Base-by-base conservation (phyloP, 805 yeast species). In the Saccharomycopsis microspora region DNA sequence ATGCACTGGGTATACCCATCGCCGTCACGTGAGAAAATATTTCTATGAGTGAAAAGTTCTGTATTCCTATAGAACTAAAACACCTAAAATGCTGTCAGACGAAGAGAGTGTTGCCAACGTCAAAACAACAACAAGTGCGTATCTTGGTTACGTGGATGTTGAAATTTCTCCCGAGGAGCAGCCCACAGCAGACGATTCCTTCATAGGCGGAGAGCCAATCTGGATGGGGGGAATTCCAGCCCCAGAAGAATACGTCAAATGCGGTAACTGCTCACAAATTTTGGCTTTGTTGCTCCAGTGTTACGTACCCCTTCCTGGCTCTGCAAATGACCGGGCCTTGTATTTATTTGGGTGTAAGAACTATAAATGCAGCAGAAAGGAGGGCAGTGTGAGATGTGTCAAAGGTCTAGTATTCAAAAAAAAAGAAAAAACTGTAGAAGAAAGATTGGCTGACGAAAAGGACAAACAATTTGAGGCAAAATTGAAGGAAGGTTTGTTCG, bases 261-360 rank as follows among this genome's bases (percentile, higher is more conserved):
- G 98, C 66, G 75, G 72, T 43, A 74, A 72, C 46, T 93, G 98
- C 65, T 64, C 64, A 1, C 61, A 68, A 6, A 64, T 69, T 10
- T 72, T 87, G 81, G 76, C 83, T 9, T 64, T 90, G 42, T 66
- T 89, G 32, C 63, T 82, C 1, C 97, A 93, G 60, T 82, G 90
- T 1, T 82, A 74, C 63, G 82, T 95, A 0, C 94, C 95, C 1
- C 63, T 89, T 39, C 85, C 80, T 34, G 74, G 74, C 35, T 70
- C 80, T 7, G 68, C 78, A 39, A 87, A 89, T 59, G 96, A 86
- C 57, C 75, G 98, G 51, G 79, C 78, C 3, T 63, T 93, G 11
- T 93, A 90, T 58, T 71, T 93, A 0, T 85, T 90, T 60, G 78
- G 80, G 1, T 93, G 98, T 64, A 59, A 67, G 11, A 73, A 75